Base-by-base conservation (phyloP, 305 asterid species). In the Stenogyne calaminthoides region DNA sequence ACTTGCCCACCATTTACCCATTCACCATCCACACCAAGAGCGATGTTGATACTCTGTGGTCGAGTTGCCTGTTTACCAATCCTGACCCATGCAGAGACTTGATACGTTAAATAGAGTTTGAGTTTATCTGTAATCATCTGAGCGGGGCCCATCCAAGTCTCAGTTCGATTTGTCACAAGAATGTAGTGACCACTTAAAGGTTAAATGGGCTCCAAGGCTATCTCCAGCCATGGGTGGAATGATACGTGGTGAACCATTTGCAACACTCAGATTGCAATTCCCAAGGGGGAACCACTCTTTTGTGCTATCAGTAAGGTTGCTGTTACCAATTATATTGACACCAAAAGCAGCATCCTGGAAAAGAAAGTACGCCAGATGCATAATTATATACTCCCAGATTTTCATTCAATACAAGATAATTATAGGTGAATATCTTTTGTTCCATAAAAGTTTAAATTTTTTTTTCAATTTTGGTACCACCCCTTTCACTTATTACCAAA, bases 61-160 rank as follows among this genome's bases (percentile, higher is more conserved):
- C 71, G 67, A 44, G 81, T 78, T 34, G 86, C 80, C 70, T 81
- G 84, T 27, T 73, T 75, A 59, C 84, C 88, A 55, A 89, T 75
- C 70, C 92, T 87, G 74, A 93, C 87, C 97, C 98, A 91, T 14
- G 90, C 95, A 40, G 97, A 87, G n/a, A 91, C 92, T 74, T 93
- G 98, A 76, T 93, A 93, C 5, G 97, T 89, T 84, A 93, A 65
- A 64, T 77, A 86, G 54, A 82, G 85, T 74, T 88, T 82, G 74
- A 91, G 67, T 69, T 81, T 88, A 44, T 85, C 92, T 0, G 98
- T 87, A 46, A 93, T 83, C 66, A 87, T 88, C 88, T 93, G 98
- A 56, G 97, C 96, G 0, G 97, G 98, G 4, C 95, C 96, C 96
- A 85, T 91, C 97, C 96, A 91, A 6, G 88, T 82, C 78, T 91